Percentiles rank a stretch among this genome's conserved stretches.
These are phyloP conservation scores for Hyphopichia wangnamkhiaoensis DNA, from an alignment of 1,139 yeast genomes.

Conservation along the genomic window DNA sequence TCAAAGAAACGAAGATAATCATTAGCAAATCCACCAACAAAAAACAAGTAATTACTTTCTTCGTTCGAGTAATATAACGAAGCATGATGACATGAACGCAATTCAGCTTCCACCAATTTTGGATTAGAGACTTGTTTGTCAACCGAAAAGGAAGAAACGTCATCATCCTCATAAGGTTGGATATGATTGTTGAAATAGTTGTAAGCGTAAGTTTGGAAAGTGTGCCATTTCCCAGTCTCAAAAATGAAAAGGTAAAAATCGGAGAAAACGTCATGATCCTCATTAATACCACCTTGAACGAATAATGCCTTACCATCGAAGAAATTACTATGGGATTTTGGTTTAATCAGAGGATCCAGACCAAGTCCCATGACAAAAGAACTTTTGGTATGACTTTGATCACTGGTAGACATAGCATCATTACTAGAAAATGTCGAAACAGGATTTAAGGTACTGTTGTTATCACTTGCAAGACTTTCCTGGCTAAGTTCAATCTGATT, in stretches of 20 bases:
- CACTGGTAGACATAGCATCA: slow-evolving; percentile 3
- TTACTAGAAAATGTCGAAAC: slow-evolving; percentile 3
- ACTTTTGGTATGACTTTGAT: not conserved
- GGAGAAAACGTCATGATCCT: slow-evolving; percentile 27
- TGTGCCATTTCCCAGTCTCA: slow-evolving; percentile 37
- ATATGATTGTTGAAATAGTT: slow-evolving; percentile 34
- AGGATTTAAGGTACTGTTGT: not conserved
- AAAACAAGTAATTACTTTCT: slow-evolving; percentile 39
- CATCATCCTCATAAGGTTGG: slow-evolving; percentile 33
- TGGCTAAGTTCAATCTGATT: not conserved
- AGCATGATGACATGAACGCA: slow-evolving; percentile 45
- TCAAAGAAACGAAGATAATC: slow-evolving; percentile 39
- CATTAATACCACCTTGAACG: slow-evolving; percentile 47
- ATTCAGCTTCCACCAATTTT: slow-evolving; percentile 40
- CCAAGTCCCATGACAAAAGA: not conserved
- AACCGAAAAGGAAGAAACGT: slow-evolving; percentile 18
- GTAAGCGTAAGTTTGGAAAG: slow-evolving; percentile 33
- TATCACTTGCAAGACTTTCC: too few species aligned
- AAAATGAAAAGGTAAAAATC: slow-evolving; percentile 39
- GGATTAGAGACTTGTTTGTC: slow-evolving; percentile 30
- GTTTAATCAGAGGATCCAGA: slow-evolving; percentile 2
- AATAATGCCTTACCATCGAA: slow-evolving; percentile 33
- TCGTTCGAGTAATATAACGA: slow-evolving; percentile 38
- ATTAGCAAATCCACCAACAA: slow-evolving; percentile 43
- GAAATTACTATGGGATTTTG: slow-evolving; percentile 17